Evolutionary conservation across 805 yeast genomes (phyloP), one percentile per base, ranked within the genome.

Genomic region (Suhomyces sp.): DNA sequence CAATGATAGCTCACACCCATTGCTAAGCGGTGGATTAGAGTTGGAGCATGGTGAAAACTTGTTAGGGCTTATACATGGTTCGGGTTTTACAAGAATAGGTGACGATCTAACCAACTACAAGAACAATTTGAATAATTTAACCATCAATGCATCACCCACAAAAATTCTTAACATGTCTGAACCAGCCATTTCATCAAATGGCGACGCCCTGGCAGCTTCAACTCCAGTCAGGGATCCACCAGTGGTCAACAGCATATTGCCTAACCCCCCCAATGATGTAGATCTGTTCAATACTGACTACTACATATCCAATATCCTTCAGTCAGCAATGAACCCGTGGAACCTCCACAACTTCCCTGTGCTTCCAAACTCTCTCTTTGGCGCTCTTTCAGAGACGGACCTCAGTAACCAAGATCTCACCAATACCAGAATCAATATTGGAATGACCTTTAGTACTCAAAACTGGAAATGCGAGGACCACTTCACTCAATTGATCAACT

Each of bases 381-480:
- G 75, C 2, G 73, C 69, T 0, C 62, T 72, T 5, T 67, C 74
- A 33, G 81, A 74, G 47, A 51, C 72, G 3, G 76, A 79, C 48
- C 47, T 75, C 44, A 73, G 75, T 47, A 80, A 78, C 53, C 68
- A 68, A 29, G 80, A 76, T 4, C 52, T 81, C 13, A 59, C 76
- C 3, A 66, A 61, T 19, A 75, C 89, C 0, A 64, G 67, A n/a
- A 48, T 83, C 35, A 74, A 76, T 44, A 69, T 84, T 9, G 82
- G 81, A 1, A 79, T 79, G 81, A 68, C 82, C 2, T 80, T 77
- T 55, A 76, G 85, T 47, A 67, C 80, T 2, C 77, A 78, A 48
- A 74, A 80, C 43, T 86, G 89, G 89, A 64, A 67, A 19, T 64
- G 76, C 49, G 87, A 82, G 57, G 91, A 86, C 56, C 86, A 82